Evolutionary conservation across 2,329 filamentous ascomycete species (phyloP).

Genomic region (Fusarium illudens): DNA sequence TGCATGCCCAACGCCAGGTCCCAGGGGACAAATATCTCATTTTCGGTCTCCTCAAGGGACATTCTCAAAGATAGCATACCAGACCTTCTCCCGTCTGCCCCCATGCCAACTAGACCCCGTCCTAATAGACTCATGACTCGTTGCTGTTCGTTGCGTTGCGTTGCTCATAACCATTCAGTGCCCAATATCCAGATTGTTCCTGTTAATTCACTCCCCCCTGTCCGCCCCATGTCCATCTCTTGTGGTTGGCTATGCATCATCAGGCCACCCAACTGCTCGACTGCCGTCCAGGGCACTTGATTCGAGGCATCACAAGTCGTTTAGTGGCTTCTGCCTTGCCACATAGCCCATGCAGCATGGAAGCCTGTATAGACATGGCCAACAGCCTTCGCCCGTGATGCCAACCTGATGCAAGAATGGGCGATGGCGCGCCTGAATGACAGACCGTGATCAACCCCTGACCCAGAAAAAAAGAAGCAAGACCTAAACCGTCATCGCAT

Average conservation of each 20-base stretch:
- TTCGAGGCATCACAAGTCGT: not conserved
- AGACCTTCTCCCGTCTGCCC: not conserved
- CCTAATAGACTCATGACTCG: slow-evolving; percentile 2
- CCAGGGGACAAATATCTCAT: not conserved
- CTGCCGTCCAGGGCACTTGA: not conserved
- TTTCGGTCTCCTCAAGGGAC: not conserved
- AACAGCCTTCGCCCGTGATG: not conserved
- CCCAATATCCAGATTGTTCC: not conserved
- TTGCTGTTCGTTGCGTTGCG: not conserved
- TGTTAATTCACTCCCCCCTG: too few species aligned
- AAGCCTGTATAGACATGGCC: not conserved
- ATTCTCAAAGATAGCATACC: not conserved
- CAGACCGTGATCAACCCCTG: not conserved
- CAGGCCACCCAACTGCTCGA: not conserved
- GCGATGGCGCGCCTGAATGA: not conserved
- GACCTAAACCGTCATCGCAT: not conserved
- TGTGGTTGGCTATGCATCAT: not conserved
- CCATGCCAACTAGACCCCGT: not conserved
- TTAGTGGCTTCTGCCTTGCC: not conserved
- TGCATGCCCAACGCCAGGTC: not conserved
- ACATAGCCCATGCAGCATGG: not conserved
- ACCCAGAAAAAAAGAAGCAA: not conserved
- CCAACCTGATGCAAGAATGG: not conserved
- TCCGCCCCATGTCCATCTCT: not conserved
- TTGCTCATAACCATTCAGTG: not conserved